These are phyloP conservation scores for Alternaria panax DNA, from an alignment of 2,329 filamentous ascomycete species.

Conservation along the genomic window DNA sequence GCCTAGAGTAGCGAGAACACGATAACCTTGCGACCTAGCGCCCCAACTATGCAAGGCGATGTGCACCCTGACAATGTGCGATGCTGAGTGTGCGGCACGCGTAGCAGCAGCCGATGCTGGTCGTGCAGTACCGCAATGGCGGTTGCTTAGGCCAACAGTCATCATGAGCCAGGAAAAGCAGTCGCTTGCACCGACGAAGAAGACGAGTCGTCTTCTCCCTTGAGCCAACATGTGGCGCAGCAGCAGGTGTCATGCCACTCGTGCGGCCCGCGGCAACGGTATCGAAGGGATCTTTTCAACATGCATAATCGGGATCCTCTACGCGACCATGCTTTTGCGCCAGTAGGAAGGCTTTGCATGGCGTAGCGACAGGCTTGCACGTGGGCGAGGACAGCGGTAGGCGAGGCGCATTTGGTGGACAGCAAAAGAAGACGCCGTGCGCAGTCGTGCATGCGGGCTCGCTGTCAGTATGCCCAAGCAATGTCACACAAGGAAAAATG, in stretches of 20 bases:
- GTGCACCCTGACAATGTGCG: constrained; percentile 24
- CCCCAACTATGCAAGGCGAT: constrained; percentile 13
- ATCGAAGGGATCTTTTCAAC: constrained; percentile 8
- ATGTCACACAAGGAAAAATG: constrained; percentile 20
- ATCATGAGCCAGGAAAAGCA: not conserved
- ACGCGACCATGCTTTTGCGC: constrained; percentile 4
- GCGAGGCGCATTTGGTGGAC: constrained; percentile 9
- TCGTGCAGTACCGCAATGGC: constrained; percentile 23
- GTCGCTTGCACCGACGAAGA: constrained; percentile 3
- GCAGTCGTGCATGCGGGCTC: constrained; percentile 12
- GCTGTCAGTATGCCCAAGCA: constrained; percentile 22
- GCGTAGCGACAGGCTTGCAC: constrained; percentile 18
- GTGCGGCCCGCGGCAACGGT: constrained; percentile 23
- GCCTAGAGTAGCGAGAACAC: constrained; percentile 25
- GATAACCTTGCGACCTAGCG: constrained; percentile 25
- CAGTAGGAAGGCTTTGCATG: constrained; percentile 9
- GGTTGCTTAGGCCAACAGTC: constrained; percentile 6
- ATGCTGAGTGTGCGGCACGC: constrained; percentile 24
- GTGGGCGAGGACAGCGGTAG: constrained; percentile 20
- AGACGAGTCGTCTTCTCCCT: constrained; percentile 19
- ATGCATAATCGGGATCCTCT: constrained; percentile 11
- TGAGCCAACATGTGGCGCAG: constrained; percentile 7
- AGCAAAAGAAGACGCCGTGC: constrained; percentile 3
- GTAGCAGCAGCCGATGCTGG: constrained; percentile 16
- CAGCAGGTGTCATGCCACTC: constrained; percentile 29